phyloP scores from a whole-genome alignment of 345 rosid genomes.

The Gossypium sturtianum region DNA sequence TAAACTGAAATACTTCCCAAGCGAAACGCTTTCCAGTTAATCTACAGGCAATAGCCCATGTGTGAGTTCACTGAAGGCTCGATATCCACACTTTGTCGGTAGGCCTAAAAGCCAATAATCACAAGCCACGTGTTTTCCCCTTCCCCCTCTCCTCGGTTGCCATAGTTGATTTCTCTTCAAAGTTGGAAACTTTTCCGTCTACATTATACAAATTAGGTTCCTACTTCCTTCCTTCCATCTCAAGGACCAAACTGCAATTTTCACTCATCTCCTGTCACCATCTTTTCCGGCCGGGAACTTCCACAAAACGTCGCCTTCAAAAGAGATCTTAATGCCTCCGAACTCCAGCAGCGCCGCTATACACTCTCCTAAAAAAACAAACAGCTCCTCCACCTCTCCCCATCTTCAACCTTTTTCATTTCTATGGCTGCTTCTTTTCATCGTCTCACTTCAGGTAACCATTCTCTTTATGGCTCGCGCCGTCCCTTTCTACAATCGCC shows the following conservation, averaged over 20 bases:
- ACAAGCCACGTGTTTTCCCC: no score
- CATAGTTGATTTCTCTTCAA: background rate
- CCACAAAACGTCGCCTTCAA: background rate
- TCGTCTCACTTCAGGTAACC: slow-evolving; percentile 56
- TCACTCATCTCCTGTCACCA: background rate
- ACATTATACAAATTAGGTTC: background rate
- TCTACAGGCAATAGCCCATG: background rate
- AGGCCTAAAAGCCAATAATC: no score
- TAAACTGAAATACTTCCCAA: background rate
- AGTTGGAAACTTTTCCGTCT: background rate
- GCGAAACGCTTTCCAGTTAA: background rate
- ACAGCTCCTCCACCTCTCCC: slow-evolving; percentile 35
- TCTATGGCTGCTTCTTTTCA: slow-evolving; percentile 49
- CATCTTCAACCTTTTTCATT: slow-evolving; percentile 29
- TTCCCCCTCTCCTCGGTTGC: background rate
- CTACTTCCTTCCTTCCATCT: background rate
- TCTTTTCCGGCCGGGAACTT: slow-evolving; percentile 24
- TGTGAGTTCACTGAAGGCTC: background rate
- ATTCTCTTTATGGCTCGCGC: slow-evolving; percentile 54
- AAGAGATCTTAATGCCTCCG: slow-evolving; percentile 40
- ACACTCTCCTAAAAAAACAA: slow-evolving; percentile 30
- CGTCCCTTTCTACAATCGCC: slow-evolving; percentile 33
- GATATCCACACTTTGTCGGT: background rate
- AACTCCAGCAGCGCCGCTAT: background rate
- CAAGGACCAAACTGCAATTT: background rate